phyloP scores from a whole-genome alignment of 2,329 filamentous ascomycete genomes.

The Verticillium nonalfalfae region DNA sequence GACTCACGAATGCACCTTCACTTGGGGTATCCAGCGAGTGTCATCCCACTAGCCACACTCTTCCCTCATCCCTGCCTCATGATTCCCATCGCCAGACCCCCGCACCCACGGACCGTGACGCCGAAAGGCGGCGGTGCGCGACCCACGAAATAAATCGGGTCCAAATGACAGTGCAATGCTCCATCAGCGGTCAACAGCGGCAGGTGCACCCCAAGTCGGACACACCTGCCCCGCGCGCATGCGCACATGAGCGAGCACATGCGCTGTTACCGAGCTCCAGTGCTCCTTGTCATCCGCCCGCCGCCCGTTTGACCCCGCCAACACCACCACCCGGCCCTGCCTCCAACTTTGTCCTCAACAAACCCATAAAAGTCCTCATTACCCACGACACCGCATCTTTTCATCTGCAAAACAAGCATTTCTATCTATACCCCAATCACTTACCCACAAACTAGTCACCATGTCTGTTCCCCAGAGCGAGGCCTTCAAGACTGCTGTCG shows the following conservation, averaged over 20 bases:
- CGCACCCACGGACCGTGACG: background rate
- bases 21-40: background rate
- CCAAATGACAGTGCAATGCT: background rate
- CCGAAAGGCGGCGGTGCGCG: background rate
- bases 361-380: conserved; percentile 1
- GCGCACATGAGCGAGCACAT: conserved; percentile 1
- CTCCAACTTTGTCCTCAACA: background rate
- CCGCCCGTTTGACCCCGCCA: background rate
- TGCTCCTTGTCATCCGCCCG: background rate
- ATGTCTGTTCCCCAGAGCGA: conserved; percentile 35
- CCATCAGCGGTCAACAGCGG: background rate
- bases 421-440: background rate
- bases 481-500: conserved; percentile 50
- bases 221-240: conserved; percentile 11
- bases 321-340: conserved; percentile 2
- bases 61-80: background rate
- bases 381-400: conserved; percentile 8
- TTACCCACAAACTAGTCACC: conserved; percentile 14
- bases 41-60: background rate
- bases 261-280: background rate
- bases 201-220: conserved; percentile 6
- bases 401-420: conserved; percentile 1
- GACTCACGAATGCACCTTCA: background rate
- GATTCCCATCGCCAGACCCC: background rate
- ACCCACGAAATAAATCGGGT: background rate